Conservation (phyloP, 148 eudicot genomes). For the Camellia granthamiana region DNA sequence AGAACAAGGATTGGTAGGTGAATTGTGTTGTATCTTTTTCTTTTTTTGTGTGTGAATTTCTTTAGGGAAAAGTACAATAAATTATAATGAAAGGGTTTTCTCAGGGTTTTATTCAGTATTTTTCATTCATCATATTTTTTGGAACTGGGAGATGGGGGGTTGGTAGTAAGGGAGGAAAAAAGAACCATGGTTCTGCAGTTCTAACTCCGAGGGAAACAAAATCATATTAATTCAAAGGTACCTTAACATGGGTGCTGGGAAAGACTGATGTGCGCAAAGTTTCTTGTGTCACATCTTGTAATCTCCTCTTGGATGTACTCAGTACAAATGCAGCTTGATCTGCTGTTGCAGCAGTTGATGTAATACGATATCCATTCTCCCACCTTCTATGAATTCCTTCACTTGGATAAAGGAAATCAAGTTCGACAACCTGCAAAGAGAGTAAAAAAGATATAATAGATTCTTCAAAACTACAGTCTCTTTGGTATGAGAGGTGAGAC, state of each 20-base stretch:
- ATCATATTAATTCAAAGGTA: slow-evolving; percentile 9
- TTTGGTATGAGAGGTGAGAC: too few relatives aligned
- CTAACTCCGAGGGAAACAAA: not conserved
- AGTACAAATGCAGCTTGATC: slow-evolving; percentile 55
- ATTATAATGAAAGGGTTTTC: too few relatives aligned
- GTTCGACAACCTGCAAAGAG: slow-evolving; percentile 37
- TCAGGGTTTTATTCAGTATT: too few relatives aligned
- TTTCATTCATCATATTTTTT: too few relatives aligned
- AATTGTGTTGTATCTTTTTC: too few relatives aligned
- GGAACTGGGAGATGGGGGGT: too few relatives aligned
- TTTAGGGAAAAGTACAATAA: too few relatives aligned
- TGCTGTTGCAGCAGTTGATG: slow-evolving; percentile 44
- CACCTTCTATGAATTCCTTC: slow-evolving; percentile 58
- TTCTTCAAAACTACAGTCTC: too few relatives aligned
- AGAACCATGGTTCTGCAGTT: not conserved
- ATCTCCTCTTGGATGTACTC: slow-evolving; percentile 38
- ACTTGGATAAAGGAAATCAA: slow-evolving; percentile 48
- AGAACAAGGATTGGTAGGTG: too few relatives aligned
- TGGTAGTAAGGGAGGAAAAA: too few relatives aligned
- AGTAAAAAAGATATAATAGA: slow-evolving; percentile 3
- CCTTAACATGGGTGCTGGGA: slow-evolving; percentile 51
- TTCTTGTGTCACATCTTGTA: slow-evolving; percentile 43
- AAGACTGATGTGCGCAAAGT: slow-evolving; percentile 49
- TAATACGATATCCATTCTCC: slow-evolving; percentile 50
- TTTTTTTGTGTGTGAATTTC: too few relatives aligned